These are phyloP conservation scores for Solanum verrucosum DNA, from an alignment of 257 asterid species.

Conservation along the genomic window DNA sequence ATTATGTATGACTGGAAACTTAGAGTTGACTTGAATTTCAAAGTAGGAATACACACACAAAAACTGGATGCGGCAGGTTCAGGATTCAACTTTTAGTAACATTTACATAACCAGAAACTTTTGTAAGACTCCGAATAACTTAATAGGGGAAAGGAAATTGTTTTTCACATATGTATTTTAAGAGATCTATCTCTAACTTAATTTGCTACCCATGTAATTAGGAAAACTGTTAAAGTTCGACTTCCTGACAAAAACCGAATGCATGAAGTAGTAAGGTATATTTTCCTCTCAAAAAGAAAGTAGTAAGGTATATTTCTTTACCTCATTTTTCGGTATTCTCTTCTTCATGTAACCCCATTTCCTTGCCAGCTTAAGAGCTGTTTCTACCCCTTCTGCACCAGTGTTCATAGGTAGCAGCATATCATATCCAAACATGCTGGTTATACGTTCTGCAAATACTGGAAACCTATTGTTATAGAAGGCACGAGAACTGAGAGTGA, in stretches of 20 bases:
- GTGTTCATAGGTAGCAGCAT: conserved; percentile 97
- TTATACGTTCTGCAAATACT: conserved; percentile 61
- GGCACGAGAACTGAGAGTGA: conserved; percentile 96
- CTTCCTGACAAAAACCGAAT: neutral
- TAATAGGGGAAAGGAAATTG: neutral
- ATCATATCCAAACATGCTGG: conserved; percentile 81
- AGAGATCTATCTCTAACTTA: neutral
- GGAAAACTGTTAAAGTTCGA: neutral
- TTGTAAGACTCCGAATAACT: neutral
- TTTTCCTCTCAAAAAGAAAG: neutral
- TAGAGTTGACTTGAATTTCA: neutral
- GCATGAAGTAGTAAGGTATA: neutral
- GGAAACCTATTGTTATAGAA: conserved; percentile 82
- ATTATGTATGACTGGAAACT: neutral
- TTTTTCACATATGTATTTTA: neutral
- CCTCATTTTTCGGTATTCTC: conserved; percentile 77
- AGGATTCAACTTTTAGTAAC: neutral
- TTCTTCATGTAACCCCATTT: conserved; percentile 94
- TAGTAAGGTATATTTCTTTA: conserved; percentile 5
- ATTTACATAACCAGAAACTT: neutral
- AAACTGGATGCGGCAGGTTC: neutral
- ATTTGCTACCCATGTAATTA: neutral
- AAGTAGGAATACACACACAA: neutral
- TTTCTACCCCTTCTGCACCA: conserved; percentile 99
- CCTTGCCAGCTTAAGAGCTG: conserved; percentile 83